These are phyloP conservation scores for Vachellia collinsii DNA, from an alignment of 306 rosid genomes.

Conservation along the genomic window DNA sequence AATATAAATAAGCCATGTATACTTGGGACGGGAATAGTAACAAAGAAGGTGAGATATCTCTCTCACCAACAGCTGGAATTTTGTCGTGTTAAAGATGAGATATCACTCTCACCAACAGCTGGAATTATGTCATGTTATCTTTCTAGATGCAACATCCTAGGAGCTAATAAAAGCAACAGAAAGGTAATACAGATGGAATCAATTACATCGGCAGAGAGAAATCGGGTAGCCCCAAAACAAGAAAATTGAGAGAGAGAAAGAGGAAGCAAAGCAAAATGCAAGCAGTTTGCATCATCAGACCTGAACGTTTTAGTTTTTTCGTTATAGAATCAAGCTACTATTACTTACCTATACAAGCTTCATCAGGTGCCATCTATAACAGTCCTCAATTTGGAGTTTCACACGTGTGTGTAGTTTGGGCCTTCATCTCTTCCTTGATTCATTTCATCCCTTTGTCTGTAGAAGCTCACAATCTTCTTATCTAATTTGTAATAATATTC, in stretches of 20 bases:
- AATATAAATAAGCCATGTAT: no score
- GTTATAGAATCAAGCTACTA: constrained; percentile 29
- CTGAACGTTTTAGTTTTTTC: constrained; percentile 24
- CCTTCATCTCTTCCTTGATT: constrained; percentile 49
- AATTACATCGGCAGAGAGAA: not conserved
- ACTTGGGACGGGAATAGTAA: no score
- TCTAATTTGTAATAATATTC: constrained; percentile 86
- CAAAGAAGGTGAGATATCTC: no score
- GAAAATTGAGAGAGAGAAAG: not conserved
- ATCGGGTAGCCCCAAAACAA: not conserved
- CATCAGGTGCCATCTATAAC: constrained; percentile 43
- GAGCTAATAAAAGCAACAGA: not conserved
- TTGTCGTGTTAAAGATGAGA: no score
- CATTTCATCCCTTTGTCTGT: constrained; percentile 56
- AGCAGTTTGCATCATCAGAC: constrained; percentile 31
- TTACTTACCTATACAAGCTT: constrained; percentile 41
- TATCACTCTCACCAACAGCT: no score
- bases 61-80: no score
- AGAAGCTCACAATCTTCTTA: constrained; percentile 80
- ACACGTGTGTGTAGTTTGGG: constrained; percentile 38
- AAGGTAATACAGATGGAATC: not conserved
- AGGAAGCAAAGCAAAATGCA: constrained; percentile 23
- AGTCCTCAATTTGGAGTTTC: constrained; percentile 38
- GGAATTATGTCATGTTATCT: no score
- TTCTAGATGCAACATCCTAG: no score